Evolutionary conservation across 192 early-diverging fungal genomes (phyloP), one percentile per base, ranked within the genome.

Genomic region (Gryganskiella cystojenkinii): DNA sequence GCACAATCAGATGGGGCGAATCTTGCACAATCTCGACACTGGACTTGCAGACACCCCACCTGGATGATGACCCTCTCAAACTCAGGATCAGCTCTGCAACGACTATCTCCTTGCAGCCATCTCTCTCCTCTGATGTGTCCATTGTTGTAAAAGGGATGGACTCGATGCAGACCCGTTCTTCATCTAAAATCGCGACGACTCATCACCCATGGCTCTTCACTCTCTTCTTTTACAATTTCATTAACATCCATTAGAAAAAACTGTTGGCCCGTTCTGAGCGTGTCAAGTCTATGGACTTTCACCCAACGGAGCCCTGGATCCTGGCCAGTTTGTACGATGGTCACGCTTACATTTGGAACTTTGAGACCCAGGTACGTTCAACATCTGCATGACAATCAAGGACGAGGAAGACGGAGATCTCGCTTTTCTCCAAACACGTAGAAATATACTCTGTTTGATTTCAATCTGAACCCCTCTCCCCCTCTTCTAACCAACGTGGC

Each of bases 281-380:
- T 79, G 97, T 99, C 63, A 99, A 99, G 85, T 93, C 94, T 40
- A 89, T 99, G 56, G 98, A 99, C 87, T 93, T 98, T 80, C 98
- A 99, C 80, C 98, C 98, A 20, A 95, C 96, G n/a, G 98, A 99
- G 83, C 96, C 98, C 17, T 99, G 98, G 98, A 87, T 99, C 56
- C 86, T 99, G 57, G 91, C 97, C 30, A 93, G 95, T 79, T 91
- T 99, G 61, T 99, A 99, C 85, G 95, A 94, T 84, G 98, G 98
- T 56, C 91, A 94, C 57, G 92, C 95, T 7, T 91, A 95, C 68
- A 96, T 99, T 46, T 99, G 98, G 97, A 99, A 99, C 86, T 95
- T 98, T 72, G 97, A 99, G 81, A 99, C 94, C 8, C 92, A 95
- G 86, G 95, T 94, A 81, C 24, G 24, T 0, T n/a, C 19, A 44